A percentile compares a stretch with the other conserved stretches of the same genome.
These are phyloP conservation scores for Aspergillus affinis DNA, from an alignment of 495 filamentous ascomycete species.

Conservation along the genomic window DNA sequence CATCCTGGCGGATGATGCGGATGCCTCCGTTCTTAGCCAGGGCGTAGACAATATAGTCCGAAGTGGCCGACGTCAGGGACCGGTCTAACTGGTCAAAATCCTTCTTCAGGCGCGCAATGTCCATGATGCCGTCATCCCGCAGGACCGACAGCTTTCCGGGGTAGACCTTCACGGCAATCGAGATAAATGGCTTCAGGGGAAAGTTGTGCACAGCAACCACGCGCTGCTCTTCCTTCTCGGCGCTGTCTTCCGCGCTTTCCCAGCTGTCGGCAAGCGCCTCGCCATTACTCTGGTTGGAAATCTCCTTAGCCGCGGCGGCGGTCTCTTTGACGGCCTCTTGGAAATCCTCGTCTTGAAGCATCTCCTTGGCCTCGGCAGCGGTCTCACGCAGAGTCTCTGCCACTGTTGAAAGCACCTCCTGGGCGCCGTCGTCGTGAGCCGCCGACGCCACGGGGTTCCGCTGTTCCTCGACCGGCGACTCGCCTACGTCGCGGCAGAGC, in stretches of 20 bases:
- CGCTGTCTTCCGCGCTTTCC: slow-evolving; percentile 79
- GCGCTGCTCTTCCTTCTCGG: slow-evolving; percentile 63
- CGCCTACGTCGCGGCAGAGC: slow-evolving; percentile 67
- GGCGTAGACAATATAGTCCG: slow-evolving; percentile 88
- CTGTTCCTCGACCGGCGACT: slow-evolving; percentile 49
- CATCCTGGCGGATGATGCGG: slow-evolving; percentile 89
- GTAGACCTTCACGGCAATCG: slow-evolving; percentile 56
- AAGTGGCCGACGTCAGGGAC: slow-evolving; percentile 84
- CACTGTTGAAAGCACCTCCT: slow-evolving; percentile 36
- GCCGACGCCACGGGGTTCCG: slow-evolving; percentile 21
- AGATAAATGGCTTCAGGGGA: slow-evolving; percentile 91
- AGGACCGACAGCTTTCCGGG: slow-evolving; percentile 49
- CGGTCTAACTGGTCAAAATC: slow-evolving; percentile 97
- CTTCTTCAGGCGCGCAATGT: slow-evolving; percentile 92
- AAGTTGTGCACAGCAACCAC: slow-evolving; percentile 86
- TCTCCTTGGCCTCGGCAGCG: slow-evolving; percentile 37
- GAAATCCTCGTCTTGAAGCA: slow-evolving; percentile 53
- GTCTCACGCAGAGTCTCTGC: slow-evolving; percentile 37
- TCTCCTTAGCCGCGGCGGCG: slow-evolving; percentile 41
- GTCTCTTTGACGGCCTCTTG: slow-evolving; percentile 57
- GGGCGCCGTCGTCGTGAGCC: slow-evolving; percentile 31
- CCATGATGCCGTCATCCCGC: slow-evolving; percentile 71
- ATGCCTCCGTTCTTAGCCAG: slow-evolving; percentile 89
- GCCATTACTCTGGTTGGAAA: slow-evolving; percentile 53
- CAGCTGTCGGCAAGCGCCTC: slow-evolving; percentile 64